phyloP scores from a whole-genome alignment of 805 yeast species.

The Yamadazyma scolyti region DNA sequence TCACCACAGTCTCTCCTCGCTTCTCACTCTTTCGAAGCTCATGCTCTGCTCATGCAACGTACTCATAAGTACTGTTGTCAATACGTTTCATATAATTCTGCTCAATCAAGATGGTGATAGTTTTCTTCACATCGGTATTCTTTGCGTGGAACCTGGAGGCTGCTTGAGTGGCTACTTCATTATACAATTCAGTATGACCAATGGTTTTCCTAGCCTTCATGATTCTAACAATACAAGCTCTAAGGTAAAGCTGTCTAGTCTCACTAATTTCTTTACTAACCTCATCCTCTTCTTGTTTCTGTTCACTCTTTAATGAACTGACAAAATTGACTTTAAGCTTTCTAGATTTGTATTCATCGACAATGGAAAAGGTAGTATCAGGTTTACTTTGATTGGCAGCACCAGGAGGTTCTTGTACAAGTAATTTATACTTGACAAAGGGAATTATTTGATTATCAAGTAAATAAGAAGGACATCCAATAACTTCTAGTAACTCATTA shows the following conservation, averaged over 20 bases:
- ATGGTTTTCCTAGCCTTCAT: constrained; percentile 89
- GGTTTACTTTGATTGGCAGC: constrained; percentile 42
- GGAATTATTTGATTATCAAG: constrained; percentile 78
- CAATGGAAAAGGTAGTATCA: constrained; percentile 63
- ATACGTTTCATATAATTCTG: constrained; percentile 79
- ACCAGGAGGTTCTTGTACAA: constrained; percentile 64
- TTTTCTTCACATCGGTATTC: constrained; percentile 80
- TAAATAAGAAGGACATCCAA: constrained; percentile 62
- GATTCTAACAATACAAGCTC: constrained; percentile 92
- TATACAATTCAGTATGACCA: constrained; percentile 75
- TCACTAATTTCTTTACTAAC: constrained; percentile 80
- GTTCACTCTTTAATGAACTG: constrained; percentile 50
- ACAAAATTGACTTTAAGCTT: constrained; percentile 79
- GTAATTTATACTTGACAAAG: constrained; percentile 70
- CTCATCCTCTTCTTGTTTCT: constrained; percentile 64
- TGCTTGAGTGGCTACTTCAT: constrained; percentile 85
- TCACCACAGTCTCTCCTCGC: no score
- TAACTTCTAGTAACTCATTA: constrained; percentile 57
- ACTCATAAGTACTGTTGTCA: constrained; percentile 71
- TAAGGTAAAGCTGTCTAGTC: constrained; percentile 78
- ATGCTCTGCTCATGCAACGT: constrained; percentile 66
- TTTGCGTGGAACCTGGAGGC: constrained; percentile 80
- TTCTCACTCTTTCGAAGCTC: background rate
- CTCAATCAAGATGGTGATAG: constrained; percentile 81
- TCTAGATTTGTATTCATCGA: constrained; percentile 79